Base-by-base conservation (phyloP, 805 yeast species). In the Lipomyces starkeyi region DNA sequence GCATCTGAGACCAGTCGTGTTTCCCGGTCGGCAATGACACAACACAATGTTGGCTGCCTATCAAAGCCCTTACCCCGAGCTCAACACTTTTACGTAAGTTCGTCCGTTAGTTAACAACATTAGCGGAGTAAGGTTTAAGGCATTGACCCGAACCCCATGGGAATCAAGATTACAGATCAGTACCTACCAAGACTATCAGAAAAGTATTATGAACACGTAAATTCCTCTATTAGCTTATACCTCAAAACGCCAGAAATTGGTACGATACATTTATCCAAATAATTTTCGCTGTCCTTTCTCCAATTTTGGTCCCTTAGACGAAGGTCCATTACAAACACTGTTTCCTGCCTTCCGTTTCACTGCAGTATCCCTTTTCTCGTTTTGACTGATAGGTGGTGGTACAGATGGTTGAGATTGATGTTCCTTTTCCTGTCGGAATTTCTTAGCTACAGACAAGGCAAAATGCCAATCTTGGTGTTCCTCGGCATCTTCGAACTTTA, bases 391-490 rank as follows among this genome's bases (percentile, higher is more conserved):
- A 25, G 56, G 25, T 14, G 27, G n/a, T 6, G 34, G n/a, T 25
- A 52, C 43, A 20, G 52, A 22, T 25, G 57, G 22, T 11, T 9
- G 29, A 49, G 35, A 40, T n/a, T 27, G 9, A 1, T 40, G 4
- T 2, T 61, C 69, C 27, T 58, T 63, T n/a, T 58, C 56, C 22
- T 58, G 64, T n/a, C 22, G 20, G 32, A 66, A 22, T 32, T 65
- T 60, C n/a, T 61, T 34, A n/a, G 61, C 56, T 20, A 81, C 69
- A 9, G 72, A 71, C 59, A 67, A 68, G 5, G 84, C 84, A 63
- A 76, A 75, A 57, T 81, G 84, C 80, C 81, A 81, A 63, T 81
- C 84, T 11, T 63, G 64, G 64, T 81, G 84, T 61, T 81, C 82
- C 7, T 64, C 72, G 25, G 67, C 60, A 3, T 74, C 68, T 1